A percentile compares a stretch with the other conserved stretches of the same genome.
Evolutionary conservation across 768 basidiomycete species (phyloP).

Genomic region (Hypholoma sublateritium): DNA sequence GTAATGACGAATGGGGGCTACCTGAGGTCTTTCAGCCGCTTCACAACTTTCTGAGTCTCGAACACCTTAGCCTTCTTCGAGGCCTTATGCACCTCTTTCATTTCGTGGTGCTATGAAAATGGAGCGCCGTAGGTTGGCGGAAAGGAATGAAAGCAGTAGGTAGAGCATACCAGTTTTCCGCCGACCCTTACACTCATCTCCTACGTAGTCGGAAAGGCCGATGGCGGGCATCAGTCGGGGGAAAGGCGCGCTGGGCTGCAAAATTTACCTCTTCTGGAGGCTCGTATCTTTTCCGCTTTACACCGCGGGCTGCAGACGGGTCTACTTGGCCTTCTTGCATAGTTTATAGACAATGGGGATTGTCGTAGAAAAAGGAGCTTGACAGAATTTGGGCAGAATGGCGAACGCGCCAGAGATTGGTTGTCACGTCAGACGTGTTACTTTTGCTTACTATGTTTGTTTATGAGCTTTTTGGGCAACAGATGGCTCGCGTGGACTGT

Average conservation of each 20-base stretch:
- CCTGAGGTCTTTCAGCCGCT: slow-evolving; percentile 74
- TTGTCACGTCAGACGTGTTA: background rate
- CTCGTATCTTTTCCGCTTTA: slow-evolving; percentile 46
- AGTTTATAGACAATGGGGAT: background rate
- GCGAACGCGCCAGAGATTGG: background rate
- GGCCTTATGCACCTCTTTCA: slow-evolving; percentile 71
- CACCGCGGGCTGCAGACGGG: slow-evolving; percentile 19
- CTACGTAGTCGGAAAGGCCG: slow-evolving; percentile 21
- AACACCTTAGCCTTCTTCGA: slow-evolving; percentile 81
- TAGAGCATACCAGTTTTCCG: slow-evolving; percentile 55
- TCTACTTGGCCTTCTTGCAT: slow-evolving; percentile 15
- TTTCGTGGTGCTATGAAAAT: slow-evolving; percentile 62
- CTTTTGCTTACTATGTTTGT: background rate
- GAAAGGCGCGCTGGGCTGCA: background rate
- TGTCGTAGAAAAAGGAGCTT: background rate
- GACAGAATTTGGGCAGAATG: background rate
- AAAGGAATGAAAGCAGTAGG: background rate
- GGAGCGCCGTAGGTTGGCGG: background rate
- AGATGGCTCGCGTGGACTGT: background rate
- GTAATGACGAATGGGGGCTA: slow-evolving; percentile 26
- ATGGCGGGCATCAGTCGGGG: background rate
- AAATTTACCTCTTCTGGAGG: slow-evolving; percentile 31
- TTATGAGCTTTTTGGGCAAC: background rate
- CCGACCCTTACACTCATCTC: slow-evolving; percentile 41
- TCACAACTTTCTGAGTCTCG: slow-evolving; percentile 81